Evolutionary conservation across 306 rosid genomes (phyloP).

Genomic region (Inga oerstediana): DNA sequence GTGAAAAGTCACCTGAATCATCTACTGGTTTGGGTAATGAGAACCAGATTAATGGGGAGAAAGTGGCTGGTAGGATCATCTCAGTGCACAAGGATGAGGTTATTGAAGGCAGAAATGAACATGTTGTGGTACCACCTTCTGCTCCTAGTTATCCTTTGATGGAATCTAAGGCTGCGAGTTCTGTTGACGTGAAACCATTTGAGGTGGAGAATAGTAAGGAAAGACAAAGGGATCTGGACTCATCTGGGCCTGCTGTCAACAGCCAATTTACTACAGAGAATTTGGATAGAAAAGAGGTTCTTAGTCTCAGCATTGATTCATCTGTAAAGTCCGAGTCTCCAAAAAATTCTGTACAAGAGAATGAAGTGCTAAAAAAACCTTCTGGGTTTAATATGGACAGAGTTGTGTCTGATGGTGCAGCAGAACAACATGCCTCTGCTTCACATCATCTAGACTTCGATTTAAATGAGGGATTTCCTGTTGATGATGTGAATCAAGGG

Average conservation of each 20-base stretch:
- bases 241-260: constrained; percentile 32
- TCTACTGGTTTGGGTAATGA: constrained; percentile 48
- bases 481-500: constrained; percentile 66
- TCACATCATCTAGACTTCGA: constrained; percentile 64
- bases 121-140: constrained; percentile 25
- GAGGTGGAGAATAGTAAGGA: constrained; percentile 21
- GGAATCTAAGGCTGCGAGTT: constrained; percentile 26
- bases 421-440: constrained; percentile 34
- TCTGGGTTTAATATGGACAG: constrained; percentile 36
- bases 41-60: constrained; percentile 36
- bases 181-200: constrained; percentile 16
- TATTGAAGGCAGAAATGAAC: constrained; percentile 29
- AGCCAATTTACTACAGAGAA: constrained; percentile 30
- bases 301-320: constrained; percentile 28
- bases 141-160: constrained; percentile 31
- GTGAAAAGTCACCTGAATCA: constrained; percentile 53
- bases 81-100: constrained; percentile 32
- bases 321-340: constrained; percentile 31
- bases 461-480: constrained; percentile 85
- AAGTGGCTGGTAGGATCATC: constrained; percentile 19
- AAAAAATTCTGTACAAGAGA: constrained; percentile 27
- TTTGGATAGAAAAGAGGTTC: constrained; percentile 31
- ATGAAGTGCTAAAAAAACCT: constrained; percentile 32
- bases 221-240: constrained; percentile 30
- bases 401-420: constrained; percentile 42